Base-by-base conservation (phyloP, 805 yeast genomes). In the Starmerella davenportii region DNA sequence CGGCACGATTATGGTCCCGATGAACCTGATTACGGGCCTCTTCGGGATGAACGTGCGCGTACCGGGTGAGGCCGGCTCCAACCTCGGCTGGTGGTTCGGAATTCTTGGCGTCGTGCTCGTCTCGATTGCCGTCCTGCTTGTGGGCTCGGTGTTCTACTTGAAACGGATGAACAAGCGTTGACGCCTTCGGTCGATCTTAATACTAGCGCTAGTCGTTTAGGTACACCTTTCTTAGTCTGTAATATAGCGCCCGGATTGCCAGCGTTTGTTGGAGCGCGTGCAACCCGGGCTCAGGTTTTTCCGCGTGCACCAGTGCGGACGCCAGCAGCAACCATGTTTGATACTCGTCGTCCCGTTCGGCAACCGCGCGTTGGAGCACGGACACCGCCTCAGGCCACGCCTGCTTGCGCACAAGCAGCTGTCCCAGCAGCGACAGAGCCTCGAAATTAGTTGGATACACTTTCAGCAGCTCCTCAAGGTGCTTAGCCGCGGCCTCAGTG, bases 21-120 rank as follows among this genome's bases (percentile, higher is more conserved):
- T 87, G 65, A 87, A 87, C 56, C 63, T 87, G 41, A 68, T 87
- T 34, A 82, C 95, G 2, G 94, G 95, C 56, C 54, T 85, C 45
- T 87, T 87, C 59, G 95, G 95, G 52, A 87, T 87, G 98, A 87
- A 87, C 58, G 96, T 87, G 16, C 58, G 50, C 11, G 79, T 87
- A 21, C 95, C 95, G 0, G 95, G 95, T 21, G 59, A 68, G 43
- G 61, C 49, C 13, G 65, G 47, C 2, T 49, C 44, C 1, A 61
- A 59, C 33, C 57, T 66, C 30, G 69, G 63, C 2, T 78, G 90
- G 81, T 81, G 71, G 54, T 72, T 70, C 54, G 79, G 80, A 32
- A 73, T 76, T 42, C 52, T 76, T 5, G 79, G 74, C 8, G 60
- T 69, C 19, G 54, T 75, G 44, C 41, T 70, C 11, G 45, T 59